Evolutionary conservation across 139 green algal species (phyloP), one percentile per base, ranked within the genome.

Genomic region (Yamagishiella unicocca): DNA sequence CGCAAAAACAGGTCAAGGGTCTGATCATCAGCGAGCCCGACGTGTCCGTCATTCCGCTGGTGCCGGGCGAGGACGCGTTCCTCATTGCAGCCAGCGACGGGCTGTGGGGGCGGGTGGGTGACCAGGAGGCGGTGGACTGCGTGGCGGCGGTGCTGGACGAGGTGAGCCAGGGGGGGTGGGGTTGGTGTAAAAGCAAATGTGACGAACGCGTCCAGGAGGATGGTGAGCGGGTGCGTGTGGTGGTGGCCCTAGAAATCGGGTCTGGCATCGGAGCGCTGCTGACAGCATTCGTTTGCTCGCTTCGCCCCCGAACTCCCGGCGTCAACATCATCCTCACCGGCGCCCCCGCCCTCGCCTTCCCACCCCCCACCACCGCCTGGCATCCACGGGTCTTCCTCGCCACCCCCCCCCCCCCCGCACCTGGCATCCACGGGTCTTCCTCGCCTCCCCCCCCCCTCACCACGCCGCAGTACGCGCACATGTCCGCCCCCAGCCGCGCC

Each of bases 31-130:
- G 64, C 31, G 81, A 87, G 61, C 81, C 81, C 5, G 81, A 87
- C 24, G 81, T 87, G 81, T 4, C 61, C 40, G n/a, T 85, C 2
- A 29, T 85, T 38, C 42, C 79, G 79, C 79, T 85, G 79, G 1
- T 40, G 40, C 55, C 77, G 31, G 50, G 70, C 14, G 54, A 50
- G 42, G 87, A 90, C 81, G 7, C 5, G 0, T 99, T 98, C 83
- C 31, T 98, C 19, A 90, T 99, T 19, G 54, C 97, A 4, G 97
- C 93, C 45, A 96, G 82, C 33, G 97, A 99, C 83, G 97, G 97
- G 0, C 46, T 99, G n/a, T 99, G 97, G 96, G 96, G 98, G 46
- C 87, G 89, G 9, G 31, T 99, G n/a, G 74, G 31, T 62, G 96
- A 96, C 73, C 89, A 96, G 43, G 95, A 98, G 14, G 95, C 92